phyloP scores from a whole-genome alignment of 2,329 filamentous ascomycete genomes.

The Rhytidhysteron rufulum region DNA sequence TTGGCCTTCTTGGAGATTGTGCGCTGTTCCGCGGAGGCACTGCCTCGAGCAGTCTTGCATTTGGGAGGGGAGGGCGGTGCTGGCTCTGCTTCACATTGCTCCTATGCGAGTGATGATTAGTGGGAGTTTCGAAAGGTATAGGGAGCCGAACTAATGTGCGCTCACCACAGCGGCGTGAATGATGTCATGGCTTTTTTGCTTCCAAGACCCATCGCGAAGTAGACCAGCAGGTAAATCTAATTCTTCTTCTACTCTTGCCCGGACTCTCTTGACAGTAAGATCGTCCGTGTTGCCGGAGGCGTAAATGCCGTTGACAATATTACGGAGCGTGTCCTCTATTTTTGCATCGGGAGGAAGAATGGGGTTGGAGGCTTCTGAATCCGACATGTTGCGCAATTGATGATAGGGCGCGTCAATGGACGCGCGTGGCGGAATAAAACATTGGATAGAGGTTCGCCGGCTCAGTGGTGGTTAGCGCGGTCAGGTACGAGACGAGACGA shows the following conservation, averaged over 20 bases:
- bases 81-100: constrained; percentile 25
- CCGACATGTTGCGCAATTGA: constrained; percentile 26
- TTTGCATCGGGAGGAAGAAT: constrained; percentile 29
- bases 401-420: constrained; percentile 1
- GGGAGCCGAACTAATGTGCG: background rate
- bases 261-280: constrained; percentile 56
- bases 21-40: constrained; percentile 18
- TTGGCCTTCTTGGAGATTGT: constrained; percentile 20
- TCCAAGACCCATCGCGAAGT: constrained; percentile 56
- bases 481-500: too few relatives aligned
- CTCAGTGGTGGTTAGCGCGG: too few relatives aligned
- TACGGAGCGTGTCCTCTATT: constrained; percentile 38
- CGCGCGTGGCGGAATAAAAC: constrained; percentile 1
- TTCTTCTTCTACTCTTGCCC: constrained; percentile 49
- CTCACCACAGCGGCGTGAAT: constrained; percentile 29
- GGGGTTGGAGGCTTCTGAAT: constrained; percentile 16
- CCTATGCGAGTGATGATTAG: constrained; percentile 11
- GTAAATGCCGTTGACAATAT: constrained; percentile 39
- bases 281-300: constrained; percentile 45
- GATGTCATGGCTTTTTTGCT: constrained; percentile 43
- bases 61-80: constrained; percentile 6
- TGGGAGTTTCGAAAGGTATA: background rate
- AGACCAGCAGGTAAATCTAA: constrained; percentile 52
- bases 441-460: background rate
- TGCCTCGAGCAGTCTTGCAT: constrained; percentile 1